These are phyloP conservation scores for Trichoderma hamatum DNA, from an alignment of 2,329 filamentous ascomycete genomes.

Conservation along the genomic window DNA sequence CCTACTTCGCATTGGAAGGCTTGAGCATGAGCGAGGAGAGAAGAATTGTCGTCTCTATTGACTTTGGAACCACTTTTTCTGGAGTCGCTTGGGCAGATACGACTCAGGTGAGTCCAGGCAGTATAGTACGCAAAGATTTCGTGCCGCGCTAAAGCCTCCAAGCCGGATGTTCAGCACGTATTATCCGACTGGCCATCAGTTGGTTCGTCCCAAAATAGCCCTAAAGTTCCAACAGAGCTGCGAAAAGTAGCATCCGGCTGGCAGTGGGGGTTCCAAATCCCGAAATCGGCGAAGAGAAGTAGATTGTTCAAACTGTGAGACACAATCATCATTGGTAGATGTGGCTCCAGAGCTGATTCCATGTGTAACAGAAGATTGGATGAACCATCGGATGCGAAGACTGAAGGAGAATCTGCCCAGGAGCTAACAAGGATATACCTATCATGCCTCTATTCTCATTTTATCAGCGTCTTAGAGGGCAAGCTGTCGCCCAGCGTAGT, in stretches of 20 bases:
- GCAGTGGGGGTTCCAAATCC: conserved; percentile 56
- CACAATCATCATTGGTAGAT: conserved; percentile 30
- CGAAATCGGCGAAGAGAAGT: conserved; percentile 44
- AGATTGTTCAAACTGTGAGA: conserved; percentile 54
- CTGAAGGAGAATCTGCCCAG: conserved; percentile 42
- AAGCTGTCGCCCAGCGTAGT: conserved; percentile 48
- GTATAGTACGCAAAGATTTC: conserved; percentile 10
- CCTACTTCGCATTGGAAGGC: conserved; percentile 24
- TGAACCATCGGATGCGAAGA: conserved; percentile 37
- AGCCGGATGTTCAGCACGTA: conserved; percentile 46
- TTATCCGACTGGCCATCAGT: conserved; percentile 50
- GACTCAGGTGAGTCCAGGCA: conserved; percentile 37
- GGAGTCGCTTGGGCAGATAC: conserved; percentile 57
- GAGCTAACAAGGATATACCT: conserved; percentile 49
- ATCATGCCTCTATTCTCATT: conserved; percentile 52
- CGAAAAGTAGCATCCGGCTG: conserved; percentile 46
- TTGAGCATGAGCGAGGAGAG: conserved; percentile 38
- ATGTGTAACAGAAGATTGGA: conserved; percentile 40
- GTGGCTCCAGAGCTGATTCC: conserved; percentile 1
- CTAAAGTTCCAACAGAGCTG: conserved; percentile 55
- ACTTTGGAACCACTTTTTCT: conserved; percentile 61
- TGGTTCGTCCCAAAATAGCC: conserved; percentile 40
- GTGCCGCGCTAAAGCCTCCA: conserved; percentile 33
- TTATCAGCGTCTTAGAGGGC: conserved; percentile 48
- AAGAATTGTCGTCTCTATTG: conserved; percentile 56